Evolutionary conservation across 768 basidiomycete species (phyloP), one percentile per base, ranked within the genome.

Genomic region (Leccinum rimulosum): DNA sequence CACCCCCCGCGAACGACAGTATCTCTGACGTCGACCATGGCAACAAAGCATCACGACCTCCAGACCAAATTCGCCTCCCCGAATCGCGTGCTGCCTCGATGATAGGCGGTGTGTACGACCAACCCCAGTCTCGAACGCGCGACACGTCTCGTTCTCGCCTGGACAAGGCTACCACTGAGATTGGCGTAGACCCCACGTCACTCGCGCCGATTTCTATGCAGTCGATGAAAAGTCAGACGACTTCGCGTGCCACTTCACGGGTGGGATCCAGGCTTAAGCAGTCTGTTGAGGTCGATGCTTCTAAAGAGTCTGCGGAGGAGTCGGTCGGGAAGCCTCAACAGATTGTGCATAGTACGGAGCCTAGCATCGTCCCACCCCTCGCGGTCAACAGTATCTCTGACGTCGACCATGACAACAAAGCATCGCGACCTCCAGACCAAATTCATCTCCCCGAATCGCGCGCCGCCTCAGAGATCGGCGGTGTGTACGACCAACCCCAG

Each of bases 21-120:
- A 25, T 25, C 25, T 25, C 25, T 25, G 25, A 25, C 25, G 38
- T 58, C 8, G 64, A 63, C 50, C 48, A 28, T 30, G 50, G 6
- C 53, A 38, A 43, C 14, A 58, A 36, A 35, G 10, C 10, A 51
- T 57, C 66, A 25, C 55, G 27, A 17, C 56, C n/a, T 6, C 66
- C 71, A 38, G 65, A 64, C 1, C 58, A 60, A 53, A 55, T 73
- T 4, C 65, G 71, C 17, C 66, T 73, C 17, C 71, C 72, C 14
- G 55, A 61, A 45, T 71, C 73, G 19, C 71, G 72, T 5, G 71
- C 72, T 1, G 68, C 62, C 17, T 73, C 73, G 2, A 73, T 66
- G 52, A 63, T 73, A 7, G 73, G 68, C 15, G 63, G 71, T 14
- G 57, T 69, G 14, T 64, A 40, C 12, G 70, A 72, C 36, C 68